Base-by-base conservation (phyloP, 352 stramenopile genomes). In the Detonula confervacea region DNA sequence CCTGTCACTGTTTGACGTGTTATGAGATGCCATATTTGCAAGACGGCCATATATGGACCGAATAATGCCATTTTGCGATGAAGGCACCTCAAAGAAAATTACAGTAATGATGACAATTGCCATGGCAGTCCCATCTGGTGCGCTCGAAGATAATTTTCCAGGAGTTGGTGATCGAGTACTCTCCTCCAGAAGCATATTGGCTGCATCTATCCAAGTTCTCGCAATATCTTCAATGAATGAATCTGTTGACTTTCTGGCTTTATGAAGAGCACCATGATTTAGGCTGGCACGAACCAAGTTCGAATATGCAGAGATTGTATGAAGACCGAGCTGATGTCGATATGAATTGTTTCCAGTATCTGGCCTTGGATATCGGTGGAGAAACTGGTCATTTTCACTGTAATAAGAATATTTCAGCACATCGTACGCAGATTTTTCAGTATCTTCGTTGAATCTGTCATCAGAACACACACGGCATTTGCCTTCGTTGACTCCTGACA, bases 1-100 rank as follows among this genome's bases (percentile, higher is more conserved):
- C 16, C 16, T 66, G 35, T 22, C 29, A 71, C 27, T 24, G 20
- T 3, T 22, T 44, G 47, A 16, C 54, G 18, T 27, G 37, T 44
- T 46, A 35, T 62, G 63, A 56, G 59, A 80, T 35, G 57, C 35
- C 9, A 68, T 72, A 27, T 67, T 69, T 25, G 57, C 16, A 42
- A 84, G 47, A 33, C 69, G 64, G 25, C 77, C 59, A 46, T 77
- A 77, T 0, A 84, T 37, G 16, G 37, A 71, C 7, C 64, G 70
- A 62, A 84, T 44, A 70, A 84, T 80, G 49, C 66, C 59, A 42
- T 69, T 25, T 69, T 74, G 77, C 20, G 77, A 84, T 27, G 77
- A 77, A 42, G 77, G 77, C 18, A 84, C 70, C 39, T 84, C 77
- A 35, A 55, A 84, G 49, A 80, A 84, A 60, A 84, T 54, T 29